Evolutionary conservation across 1,284 basidiomycete genomes (phyloP).

Genomic region (Heterobasidion irregulare): DNA sequence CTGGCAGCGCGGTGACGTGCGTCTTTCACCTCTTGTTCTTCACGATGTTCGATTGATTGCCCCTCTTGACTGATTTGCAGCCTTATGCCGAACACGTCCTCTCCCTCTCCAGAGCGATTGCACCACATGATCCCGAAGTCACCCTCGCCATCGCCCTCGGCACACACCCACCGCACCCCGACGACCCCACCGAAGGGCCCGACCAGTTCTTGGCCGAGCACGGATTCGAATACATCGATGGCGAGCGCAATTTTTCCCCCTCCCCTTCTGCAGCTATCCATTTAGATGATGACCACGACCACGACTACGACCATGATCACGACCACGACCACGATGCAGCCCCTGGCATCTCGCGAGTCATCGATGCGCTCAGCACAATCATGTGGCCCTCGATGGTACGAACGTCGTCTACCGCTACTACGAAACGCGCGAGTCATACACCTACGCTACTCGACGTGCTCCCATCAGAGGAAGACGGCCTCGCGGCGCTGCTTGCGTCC

Average conservation of each 20-base stretch:
- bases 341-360: slow-evolving; percentile 54
- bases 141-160: slow-evolving; percentile 53
- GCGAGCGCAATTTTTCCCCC: slow-evolving; percentile 13
- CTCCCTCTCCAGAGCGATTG: slow-evolving; percentile 37
- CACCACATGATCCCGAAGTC: slow-evolving; percentile 55
- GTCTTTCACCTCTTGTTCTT: slow-evolving; percentile 16
- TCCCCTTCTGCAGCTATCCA: not conserved
- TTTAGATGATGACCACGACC: not conserved
- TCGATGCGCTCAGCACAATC: slow-evolving; percentile 73
- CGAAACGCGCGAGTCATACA: slow-evolving; percentile 19
- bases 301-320: slow-evolving; percentile 1
- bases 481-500: slow-evolving; percentile 23
- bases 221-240: slow-evolving; percentile 69
- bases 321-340: slow-evolving; percentile 16
- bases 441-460: slow-evolving; percentile 10
- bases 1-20: slow-evolving; percentile 59
- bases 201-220: slow-evolving; percentile 58
- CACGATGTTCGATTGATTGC: slow-evolving; percentile 4
- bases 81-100: slow-evolving; percentile 44
- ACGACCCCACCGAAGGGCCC: slow-evolving; percentile 39
- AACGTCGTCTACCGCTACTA: slow-evolving; percentile 16
- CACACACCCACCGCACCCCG: slow-evolving; percentile 9
- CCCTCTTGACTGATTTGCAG: slow-evolving; percentile 18
- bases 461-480: slow-evolving; percentile 2
- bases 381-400: slow-evolving; percentile 76